phyloP scores from a whole-genome alignment of 1,284 basidiomycete species.

The Trametes versicolor region DNA sequence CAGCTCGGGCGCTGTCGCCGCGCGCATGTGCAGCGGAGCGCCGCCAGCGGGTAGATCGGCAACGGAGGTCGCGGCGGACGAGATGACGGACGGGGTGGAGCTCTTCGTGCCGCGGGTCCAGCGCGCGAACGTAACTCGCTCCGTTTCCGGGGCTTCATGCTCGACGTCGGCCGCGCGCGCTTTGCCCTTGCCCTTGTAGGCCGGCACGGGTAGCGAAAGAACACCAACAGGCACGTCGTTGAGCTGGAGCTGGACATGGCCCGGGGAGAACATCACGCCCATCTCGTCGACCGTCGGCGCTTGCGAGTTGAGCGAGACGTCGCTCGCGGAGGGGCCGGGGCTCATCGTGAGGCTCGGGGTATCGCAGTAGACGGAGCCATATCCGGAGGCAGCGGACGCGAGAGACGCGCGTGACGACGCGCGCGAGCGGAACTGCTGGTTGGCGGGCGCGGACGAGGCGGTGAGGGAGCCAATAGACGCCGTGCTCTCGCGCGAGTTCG shows the following conservation, averaged over 20 bases:
- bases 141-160: conserved; percentile 6
- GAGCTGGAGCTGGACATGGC: conserved; percentile 30
- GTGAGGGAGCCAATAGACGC: conserved; percentile 2
- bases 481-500: conserved; percentile 18
- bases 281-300: conserved; percentile 24
- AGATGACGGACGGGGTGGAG: conserved; percentile 9
- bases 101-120: background rate
- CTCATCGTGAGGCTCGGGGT: conserved; percentile 36
- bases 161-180: conserved; percentile 8
- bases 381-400: conserved; percentile 27
- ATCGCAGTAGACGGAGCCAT: conserved; percentile 24
- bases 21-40: conserved; percentile 11
- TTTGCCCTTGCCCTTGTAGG: conserved; percentile 15
- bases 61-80: conserved; percentile 18
- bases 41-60: conserved; percentile 10
- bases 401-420: conserved; percentile 28
- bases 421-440: conserved; percentile 23
- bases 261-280: conserved; percentile 15
- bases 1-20: conserved; percentile 18
- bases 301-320: conserved; percentile 16
- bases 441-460: background rate
- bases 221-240: conserved; percentile 36
- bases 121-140: conserved; percentile 6
- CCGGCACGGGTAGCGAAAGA: conserved; percentile 18
- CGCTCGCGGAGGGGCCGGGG: conserved; percentile 28